phyloP scores from a whole-genome alignment of 768 basidiomycete genomes.

The Trichaptum fuscoviolaceum region DNA sequence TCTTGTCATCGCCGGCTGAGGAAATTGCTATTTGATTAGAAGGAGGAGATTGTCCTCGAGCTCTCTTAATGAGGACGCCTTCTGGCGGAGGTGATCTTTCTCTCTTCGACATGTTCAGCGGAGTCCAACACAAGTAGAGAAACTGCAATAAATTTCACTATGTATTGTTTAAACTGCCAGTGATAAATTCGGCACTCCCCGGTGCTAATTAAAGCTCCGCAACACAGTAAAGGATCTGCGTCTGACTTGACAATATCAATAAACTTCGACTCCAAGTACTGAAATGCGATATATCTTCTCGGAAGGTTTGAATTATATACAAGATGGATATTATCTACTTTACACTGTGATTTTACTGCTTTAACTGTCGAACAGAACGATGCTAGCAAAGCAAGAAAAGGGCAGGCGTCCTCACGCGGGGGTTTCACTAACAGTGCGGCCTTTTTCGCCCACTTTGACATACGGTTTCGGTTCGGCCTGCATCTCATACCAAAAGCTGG shows the following conservation, averaged over 20 bases:
- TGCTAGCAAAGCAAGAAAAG: no score
- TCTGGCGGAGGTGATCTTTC: constrained; percentile 49
- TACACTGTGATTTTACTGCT: no score
- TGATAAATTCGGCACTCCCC: neutral
- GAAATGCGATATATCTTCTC: no score
- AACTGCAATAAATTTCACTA: neutral
- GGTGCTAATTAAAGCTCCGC: neutral
- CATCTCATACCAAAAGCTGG: constrained; percentile 37
- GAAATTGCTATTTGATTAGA: constrained; percentile 75
- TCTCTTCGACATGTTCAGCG: constrained; percentile 61
- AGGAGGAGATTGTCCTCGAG: constrained; percentile 44
- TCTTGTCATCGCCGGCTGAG: constrained; percentile 65
- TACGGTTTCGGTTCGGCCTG: neutral
- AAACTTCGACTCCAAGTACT: no score
- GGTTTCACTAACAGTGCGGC: no score
- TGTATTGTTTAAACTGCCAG: neutral
- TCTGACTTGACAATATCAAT: neutral
- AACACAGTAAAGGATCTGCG: neutral
- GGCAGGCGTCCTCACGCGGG: no score
- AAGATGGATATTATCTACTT: neutral
- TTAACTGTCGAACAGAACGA: no score
- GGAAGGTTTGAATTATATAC: neutral
- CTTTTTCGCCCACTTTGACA: neutral
- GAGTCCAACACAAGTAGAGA: neutral
- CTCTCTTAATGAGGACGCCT: constrained; percentile 59